Base-by-base conservation (phyloP, 2,329 filamentous ascomycete genomes). In the Metarhizium anisopliae region DNA sequence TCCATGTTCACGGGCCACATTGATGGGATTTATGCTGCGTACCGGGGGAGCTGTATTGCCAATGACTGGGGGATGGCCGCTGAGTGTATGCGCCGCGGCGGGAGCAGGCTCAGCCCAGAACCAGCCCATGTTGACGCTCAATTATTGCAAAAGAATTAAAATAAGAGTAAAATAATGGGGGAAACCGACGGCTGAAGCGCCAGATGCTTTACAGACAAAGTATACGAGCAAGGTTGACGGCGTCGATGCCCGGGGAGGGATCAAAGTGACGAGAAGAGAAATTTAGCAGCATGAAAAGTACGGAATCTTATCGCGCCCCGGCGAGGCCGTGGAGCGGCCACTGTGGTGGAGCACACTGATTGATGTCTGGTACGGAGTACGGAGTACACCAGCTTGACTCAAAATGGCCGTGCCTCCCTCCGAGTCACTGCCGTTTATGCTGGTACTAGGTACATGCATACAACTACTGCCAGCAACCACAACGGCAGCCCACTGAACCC, bases 41-140 rank as follows among this genome's bases (percentile, higher is more conserved):
- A 71, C 70, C 51, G 70, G 70, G 66, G 69, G 68, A 54, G 67
- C 62, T 58, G 61, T 59, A 56, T 63, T 62, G 52, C 62, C 59
- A 20, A 63, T 47, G 38, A 67, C 59, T 6, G 62, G 53, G 51
- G 68, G 66, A 60, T 71, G 71, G 56, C 69, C 66, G 52, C 63
- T 61, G 36, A 70, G 66, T 45, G 68, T 63, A 50, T 62, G 67
- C 59, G 65, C 65, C n/a, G 69, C 59, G 20, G 70, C 62, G 55
- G 75, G 65, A 50, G 71, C 52, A 57, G 70, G 59, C 59, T 84
- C 81, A 58, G 81, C 78, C 82, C 82, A 85, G 64, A 85, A 85
- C 81, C 81, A 84, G 61, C 82, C 82, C 82, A 84, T 85, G 57
- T 42, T 59, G 58, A 61, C 52, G 50, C 14, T 51, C 35, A 43